Conservation (phyloP, 176 grass and related monocot genomes). For the Secale cereale region DNA sequence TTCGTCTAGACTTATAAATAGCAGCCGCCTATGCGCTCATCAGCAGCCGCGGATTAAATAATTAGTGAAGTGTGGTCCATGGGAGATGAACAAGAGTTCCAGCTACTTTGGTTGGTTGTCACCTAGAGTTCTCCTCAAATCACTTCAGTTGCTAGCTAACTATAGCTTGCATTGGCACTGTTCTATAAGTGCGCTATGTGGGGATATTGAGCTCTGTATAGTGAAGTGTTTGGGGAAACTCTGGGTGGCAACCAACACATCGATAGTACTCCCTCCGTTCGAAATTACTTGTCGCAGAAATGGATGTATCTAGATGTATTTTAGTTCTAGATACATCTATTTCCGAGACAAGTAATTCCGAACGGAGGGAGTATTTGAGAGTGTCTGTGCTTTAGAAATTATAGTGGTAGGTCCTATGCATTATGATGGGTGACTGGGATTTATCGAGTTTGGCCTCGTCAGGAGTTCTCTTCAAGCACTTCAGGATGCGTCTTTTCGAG, state of each 20-base stretch:
- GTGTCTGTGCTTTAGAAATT: neutral
- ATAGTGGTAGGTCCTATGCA: neutral
- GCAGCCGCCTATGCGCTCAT: slow-evolving; percentile 25
- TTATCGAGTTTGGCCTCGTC: slow-evolving; percentile 24
- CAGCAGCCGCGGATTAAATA: slow-evolving; percentile 33
- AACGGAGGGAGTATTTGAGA: neutral
- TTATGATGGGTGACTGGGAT: neutral
- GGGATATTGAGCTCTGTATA: neutral
- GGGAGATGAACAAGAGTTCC: neutral
- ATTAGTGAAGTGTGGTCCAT: slow-evolving; percentile 25
- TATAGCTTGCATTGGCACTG: neutral
- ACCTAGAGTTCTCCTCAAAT: slow-evolving; percentile 34
- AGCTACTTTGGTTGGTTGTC: slow-evolving; percentile 27
- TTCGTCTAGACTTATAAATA: slow-evolving; percentile 61
- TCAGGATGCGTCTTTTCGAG: neutral
- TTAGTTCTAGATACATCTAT: too few species aligned
- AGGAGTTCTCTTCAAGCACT: slow-evolving; percentile 44
- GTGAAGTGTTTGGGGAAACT: slow-evolving; percentile 51
- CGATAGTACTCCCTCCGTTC: too few species aligned
- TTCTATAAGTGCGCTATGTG: neutral
- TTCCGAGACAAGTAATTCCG: too few species aligned
- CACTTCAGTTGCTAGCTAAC: slow-evolving; percentile 32
- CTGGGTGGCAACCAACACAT: neutral
- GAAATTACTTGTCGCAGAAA: too few species aligned
- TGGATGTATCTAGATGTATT: too few species aligned